A percentile compares a stretch with the other conserved stretches of the same genome.
These are phyloP conservation scores for Thielaviopsis punctulata DNA, from an alignment of 2,329 filamentous ascomycete genomes.

Conservation along the genomic window DNA sequence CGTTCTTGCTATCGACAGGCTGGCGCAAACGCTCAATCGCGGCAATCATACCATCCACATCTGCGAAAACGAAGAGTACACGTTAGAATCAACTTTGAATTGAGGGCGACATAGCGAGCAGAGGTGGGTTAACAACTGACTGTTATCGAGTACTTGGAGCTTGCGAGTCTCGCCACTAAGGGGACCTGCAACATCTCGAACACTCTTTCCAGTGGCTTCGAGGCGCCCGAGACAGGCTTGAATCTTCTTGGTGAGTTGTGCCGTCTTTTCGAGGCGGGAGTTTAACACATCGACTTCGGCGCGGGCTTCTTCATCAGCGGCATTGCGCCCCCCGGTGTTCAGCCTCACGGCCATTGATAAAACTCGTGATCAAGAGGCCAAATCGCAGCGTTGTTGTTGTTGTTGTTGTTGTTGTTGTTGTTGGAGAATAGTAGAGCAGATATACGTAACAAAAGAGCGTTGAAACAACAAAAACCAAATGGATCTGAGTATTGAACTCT, in stretches of 20 bases:
- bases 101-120: background rate
- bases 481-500: background rate
- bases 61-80: slow-evolving; percentile 22
- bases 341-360: slow-evolving; percentile 7
- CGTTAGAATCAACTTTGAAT: background rate
- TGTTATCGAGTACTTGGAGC: slow-evolving; percentile 72
- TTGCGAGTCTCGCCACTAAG: slow-evolving; percentile 84
- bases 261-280: slow-evolving; percentile 73
- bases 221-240: slow-evolving; percentile 70
- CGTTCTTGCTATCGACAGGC: slow-evolving; percentile 80
- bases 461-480: background rate
- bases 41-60: slow-evolving; percentile 70
- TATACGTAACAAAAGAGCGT: background rate
- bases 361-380: background rate
- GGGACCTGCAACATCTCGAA: slow-evolving; percentile 80
- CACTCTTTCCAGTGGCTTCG: slow-evolving; percentile 75
- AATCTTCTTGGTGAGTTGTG: slow-evolving; percentile 87
- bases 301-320: slow-evolving; percentile 47
- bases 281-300: slow-evolving; percentile 56
- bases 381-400: too few relatives aligned
- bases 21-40: slow-evolving; percentile 80
- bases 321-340: slow-evolving; percentile 22
- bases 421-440: background rate
- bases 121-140: slow-evolving; percentile 25
- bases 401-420: background rate